Evolutionary conservation across 2,329 filamentous ascomycete genomes (phyloP).

Genomic region (Diaporthe longicolla): DNA sequence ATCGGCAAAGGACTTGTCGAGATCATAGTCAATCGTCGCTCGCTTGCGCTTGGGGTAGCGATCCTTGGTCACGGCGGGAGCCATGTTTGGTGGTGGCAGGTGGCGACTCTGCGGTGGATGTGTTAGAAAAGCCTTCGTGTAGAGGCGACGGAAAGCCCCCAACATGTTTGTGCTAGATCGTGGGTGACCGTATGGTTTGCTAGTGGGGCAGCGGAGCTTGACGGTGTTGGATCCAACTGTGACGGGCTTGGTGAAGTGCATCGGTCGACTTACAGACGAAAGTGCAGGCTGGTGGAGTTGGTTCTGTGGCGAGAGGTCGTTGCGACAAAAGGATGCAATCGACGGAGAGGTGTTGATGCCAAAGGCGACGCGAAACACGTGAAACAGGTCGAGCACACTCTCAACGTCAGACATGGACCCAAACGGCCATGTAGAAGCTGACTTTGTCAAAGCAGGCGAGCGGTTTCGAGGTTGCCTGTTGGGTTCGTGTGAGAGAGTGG

Average conservation of each 20-base stretch:
- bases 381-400: too few relatives aligned
- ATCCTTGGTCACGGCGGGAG: not conserved
- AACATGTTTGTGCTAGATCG: not conserved
- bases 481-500: not conserved
- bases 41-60: slow-evolving; percentile 32
- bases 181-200: not conserved
- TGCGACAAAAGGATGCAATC: not conserved
- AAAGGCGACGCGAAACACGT: not conserved
- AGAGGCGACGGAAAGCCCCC: not conserved
- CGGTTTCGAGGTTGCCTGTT: not conserved
- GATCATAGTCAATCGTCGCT: slow-evolving; percentile 3
- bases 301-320: not conserved
- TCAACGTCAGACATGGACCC: not conserved
- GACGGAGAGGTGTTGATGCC: not conserved
- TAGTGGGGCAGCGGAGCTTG: too few relatives aligned
- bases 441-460: not conserved
- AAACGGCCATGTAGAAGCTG: not conserved
- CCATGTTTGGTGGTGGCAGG: not conserved
- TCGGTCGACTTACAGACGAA: not conserved
- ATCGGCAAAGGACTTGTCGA: not conserved
- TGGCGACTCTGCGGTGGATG: not conserved
- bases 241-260: too few relatives aligned
- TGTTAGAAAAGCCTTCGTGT: not conserved
- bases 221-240: not conserved
- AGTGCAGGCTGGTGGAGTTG: too few relatives aligned